Evolutionary conservation across 2,329 filamentous ascomycete genomes (phyloP).

Genomic region (Aspergillus melleus): DNA sequence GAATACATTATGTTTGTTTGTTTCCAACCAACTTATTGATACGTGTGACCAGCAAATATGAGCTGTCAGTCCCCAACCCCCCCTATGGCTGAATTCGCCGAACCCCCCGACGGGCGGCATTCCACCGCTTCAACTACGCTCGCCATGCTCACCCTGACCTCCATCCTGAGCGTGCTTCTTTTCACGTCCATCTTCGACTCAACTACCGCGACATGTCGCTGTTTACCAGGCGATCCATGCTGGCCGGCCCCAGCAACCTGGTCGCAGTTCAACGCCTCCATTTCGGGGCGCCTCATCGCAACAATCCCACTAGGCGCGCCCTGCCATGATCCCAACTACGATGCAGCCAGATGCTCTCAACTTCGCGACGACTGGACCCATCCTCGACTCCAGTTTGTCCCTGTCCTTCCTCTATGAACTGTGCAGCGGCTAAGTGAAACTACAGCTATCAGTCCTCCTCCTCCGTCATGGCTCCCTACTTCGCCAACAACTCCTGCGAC

Average conservation of each 20-base stretch:
- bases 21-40: too few relatives aligned
- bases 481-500: slow-evolving; percentile 43
- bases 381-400: slow-evolving; percentile 47
- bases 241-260: slow-evolving; percentile 55
- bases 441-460: slow-evolving; percentile 59
- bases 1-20: too few relatives aligned
- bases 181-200: slow-evolving; percentile 1
- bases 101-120: background rate
- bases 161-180: background rate
- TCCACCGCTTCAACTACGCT: background rate
- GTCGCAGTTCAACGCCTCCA: slow-evolving; percentile 53
- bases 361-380: slow-evolving; percentile 47
- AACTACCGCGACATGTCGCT: slow-evolving; percentile 39
- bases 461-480: slow-evolving; percentile 42
- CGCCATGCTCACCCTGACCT: background rate
- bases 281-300: slow-evolving; percentile 53
- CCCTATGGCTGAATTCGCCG: too few relatives aligned
- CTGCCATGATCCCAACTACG: slow-evolving; percentile 54
- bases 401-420: too few relatives aligned
- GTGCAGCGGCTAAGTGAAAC: background rate
- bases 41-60: too few relatives aligned
- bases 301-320: slow-evolving; percentile 54
- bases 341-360: slow-evolving; percentile 45
- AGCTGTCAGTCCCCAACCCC: too few relatives aligned
- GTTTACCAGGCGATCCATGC: slow-evolving; percentile 53